These are phyloP conservation scores for Penicillium hordei DNA, from an alignment of 2,329 filamentous ascomycete species.

Conservation along the genomic window DNA sequence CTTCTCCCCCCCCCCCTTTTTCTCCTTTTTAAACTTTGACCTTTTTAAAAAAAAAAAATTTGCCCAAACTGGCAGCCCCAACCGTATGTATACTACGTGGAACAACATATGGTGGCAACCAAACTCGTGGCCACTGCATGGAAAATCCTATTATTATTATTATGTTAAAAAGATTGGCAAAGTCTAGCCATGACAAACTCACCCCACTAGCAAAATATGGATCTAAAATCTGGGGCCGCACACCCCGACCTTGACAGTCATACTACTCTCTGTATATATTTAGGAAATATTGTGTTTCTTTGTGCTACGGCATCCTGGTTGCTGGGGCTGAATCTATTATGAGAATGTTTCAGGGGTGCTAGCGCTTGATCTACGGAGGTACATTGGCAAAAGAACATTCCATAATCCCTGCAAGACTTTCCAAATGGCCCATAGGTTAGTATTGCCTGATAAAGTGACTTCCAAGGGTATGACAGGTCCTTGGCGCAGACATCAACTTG, in stretches of 20 bases:
- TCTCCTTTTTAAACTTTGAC: background rate
- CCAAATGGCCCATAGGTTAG: background rate
- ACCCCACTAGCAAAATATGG: conserved; percentile 23
- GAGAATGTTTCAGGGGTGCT: conserved; percentile 5
- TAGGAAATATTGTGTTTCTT: background rate
- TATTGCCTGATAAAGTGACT: background rate
- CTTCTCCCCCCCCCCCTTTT: background rate
- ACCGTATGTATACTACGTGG: background rate
- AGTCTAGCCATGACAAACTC: conserved; percentile 14
- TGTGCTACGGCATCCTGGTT: conserved; percentile 1
- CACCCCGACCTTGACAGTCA: conserved; percentile 21
- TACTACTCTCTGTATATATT: background rate
- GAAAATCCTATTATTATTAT: background rate
- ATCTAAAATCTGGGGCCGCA: conserved; percentile 31
- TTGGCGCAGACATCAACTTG: background rate
- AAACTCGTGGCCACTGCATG: background rate
- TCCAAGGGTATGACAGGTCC: background rate
- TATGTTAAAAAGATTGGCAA: background rate
- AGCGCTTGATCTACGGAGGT: conserved; percentile 9
- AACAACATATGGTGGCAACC: background rate
- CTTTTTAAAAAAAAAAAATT: background rate
- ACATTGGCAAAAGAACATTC: conserved; percentile 19
- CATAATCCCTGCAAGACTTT: conserved; percentile 21
- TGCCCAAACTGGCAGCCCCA: conserved; percentile 5
- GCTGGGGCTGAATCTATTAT: conserved; percentile 7